These are phyloP conservation scores for Gossypioides kirkii DNA, from an alignment of 345 rosid genomes.

Conservation along the genomic window DNA sequence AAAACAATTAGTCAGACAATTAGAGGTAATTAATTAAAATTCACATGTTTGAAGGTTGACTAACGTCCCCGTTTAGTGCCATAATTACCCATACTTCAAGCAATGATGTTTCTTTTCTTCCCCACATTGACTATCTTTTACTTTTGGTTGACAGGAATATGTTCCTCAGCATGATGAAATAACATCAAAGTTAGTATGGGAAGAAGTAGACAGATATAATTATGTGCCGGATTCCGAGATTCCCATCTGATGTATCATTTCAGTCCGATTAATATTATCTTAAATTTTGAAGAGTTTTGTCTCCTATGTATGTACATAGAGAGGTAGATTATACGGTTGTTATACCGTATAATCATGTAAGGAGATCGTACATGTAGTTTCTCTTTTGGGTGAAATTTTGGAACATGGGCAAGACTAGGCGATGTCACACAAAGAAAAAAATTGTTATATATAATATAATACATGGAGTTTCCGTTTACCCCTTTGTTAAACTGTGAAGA, in stretches of 20 bases:
- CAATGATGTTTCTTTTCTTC: not conserved
- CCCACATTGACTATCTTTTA: not conserved
- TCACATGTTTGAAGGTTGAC: not conserved
- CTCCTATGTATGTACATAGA: not conserved
- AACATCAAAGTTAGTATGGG: constrained; percentile 81
- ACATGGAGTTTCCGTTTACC: not conserved
- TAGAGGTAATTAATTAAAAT: constrained; percentile 46
- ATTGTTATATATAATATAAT: not conserved
- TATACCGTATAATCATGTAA: not conserved
- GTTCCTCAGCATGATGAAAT: constrained; percentile 72
- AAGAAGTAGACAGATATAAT: constrained; percentile 58
- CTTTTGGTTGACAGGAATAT: constrained; percentile 46
- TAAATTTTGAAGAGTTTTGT: not conserved
- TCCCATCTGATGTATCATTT: constrained; percentile 23
- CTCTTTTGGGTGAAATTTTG: constrained; percentile 2
- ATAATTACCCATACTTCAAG: not conserved
- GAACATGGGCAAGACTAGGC: not conserved
- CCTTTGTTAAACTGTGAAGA: constrained; percentile 9
- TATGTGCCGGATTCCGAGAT: constrained; percentile 55
- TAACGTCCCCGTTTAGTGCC: too few species aligned
- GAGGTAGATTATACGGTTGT: not conserved
- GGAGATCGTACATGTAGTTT: not conserved
- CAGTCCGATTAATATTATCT: not conserved
- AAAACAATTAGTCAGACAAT: constrained; percentile 66
- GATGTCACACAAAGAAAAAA: not conserved